A percentile compares a stretch with the other conserved stretches of the same genome.
Evolutionary conservation across 139 green algal genomes (phyloP).

Genomic region (Closterium sp.): DNA sequence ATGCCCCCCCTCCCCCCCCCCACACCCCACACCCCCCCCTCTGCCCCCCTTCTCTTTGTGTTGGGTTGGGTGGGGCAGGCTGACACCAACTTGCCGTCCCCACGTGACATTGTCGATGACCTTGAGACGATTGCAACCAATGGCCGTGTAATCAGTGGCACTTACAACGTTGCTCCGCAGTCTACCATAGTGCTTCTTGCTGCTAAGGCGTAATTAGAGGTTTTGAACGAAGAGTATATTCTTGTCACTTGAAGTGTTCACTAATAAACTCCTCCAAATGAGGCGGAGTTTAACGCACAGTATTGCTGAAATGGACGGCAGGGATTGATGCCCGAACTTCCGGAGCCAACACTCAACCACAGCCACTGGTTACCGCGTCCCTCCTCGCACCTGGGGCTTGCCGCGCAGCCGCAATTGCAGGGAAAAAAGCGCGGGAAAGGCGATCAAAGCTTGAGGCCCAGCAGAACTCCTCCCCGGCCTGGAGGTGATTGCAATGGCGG

Average conservation of each 20-base stretch:
- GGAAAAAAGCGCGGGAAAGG: not conserved
- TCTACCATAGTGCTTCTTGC: not conserved
- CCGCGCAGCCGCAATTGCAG: not conserved
- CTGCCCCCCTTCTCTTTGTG: not conserved
- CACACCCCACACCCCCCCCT: no score
- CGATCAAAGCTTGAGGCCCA: not conserved
- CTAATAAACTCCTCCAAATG: no score
- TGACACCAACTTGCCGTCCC: not conserved
- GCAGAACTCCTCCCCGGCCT: no score
- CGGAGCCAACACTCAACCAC: no score
- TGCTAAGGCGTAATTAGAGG: not conserved
- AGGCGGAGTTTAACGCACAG: no score
- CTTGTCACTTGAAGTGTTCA: no score
- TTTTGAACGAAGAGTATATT: no score
- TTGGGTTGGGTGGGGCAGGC: not conserved
- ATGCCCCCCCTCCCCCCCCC: no score
- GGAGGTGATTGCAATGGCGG: no score
- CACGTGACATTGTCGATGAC: constrained; percentile 3
- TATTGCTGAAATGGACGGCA: no score
- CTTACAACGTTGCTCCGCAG: not conserved
- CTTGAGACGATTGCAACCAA: not conserved
- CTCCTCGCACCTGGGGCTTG: not conserved
- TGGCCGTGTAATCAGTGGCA: not conserved
- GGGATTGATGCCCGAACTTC: no score
- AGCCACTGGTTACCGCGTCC: no score